Conservation (phyloP, 2,329 filamentous ascomycete species). For the Xylaria sp. region DNA sequence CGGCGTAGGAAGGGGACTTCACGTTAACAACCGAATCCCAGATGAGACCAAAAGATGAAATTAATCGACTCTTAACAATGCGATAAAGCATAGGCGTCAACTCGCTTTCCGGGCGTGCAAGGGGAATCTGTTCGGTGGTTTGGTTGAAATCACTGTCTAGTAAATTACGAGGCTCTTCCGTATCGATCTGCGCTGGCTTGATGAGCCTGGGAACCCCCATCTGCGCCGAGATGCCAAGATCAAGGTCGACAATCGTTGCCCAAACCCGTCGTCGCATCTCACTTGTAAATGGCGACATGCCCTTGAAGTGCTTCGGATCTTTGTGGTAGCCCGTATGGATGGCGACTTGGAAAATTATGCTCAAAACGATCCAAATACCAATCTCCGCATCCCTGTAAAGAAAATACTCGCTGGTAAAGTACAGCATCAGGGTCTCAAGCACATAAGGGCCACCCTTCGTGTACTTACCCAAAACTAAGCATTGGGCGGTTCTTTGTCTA, state of each 20-base stretch:
- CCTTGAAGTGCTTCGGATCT: conserved; percentile 56
- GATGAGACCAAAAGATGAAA: conserved; percentile 45
- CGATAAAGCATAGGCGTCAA: conserved; percentile 44
- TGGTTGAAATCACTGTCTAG: conserved; percentile 57
- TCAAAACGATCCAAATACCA: conserved; percentile 51
- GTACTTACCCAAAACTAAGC: conserved; percentile 53
- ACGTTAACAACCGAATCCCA: conserved; percentile 41
- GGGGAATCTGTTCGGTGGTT: conserved; percentile 51
- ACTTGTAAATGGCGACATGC: conserved; percentile 54
- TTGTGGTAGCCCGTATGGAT: conserved; percentile 58
- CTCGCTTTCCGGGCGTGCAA: conserved; percentile 48
- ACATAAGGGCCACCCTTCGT: conserved; percentile 56
- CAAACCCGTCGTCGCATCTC: conserved; percentile 61
- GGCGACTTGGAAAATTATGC: conserved; percentile 51
- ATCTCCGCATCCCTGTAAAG: conserved; percentile 49
- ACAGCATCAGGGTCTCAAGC: conserved; percentile 52
- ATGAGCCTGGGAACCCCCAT: conserved; percentile 60
- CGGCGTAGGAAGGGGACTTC: conserved; percentile 39
- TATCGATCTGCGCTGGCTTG: conserved; percentile 55
- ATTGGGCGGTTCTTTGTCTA: conserved; percentile 51
- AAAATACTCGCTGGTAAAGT: conserved; percentile 50
- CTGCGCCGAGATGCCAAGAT: conserved; percentile 57
- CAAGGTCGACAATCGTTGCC: conserved; percentile 55
- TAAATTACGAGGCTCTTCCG: conserved; percentile 56
- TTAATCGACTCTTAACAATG: conserved; percentile 45